A percentile compares a stretch with the other conserved stretches of the same genome.
These are phyloP conservation scores for Westerdykella aurantiaca DNA, from an alignment of 2,329 filamentous ascomycete species.

Conservation along the genomic window DNA sequence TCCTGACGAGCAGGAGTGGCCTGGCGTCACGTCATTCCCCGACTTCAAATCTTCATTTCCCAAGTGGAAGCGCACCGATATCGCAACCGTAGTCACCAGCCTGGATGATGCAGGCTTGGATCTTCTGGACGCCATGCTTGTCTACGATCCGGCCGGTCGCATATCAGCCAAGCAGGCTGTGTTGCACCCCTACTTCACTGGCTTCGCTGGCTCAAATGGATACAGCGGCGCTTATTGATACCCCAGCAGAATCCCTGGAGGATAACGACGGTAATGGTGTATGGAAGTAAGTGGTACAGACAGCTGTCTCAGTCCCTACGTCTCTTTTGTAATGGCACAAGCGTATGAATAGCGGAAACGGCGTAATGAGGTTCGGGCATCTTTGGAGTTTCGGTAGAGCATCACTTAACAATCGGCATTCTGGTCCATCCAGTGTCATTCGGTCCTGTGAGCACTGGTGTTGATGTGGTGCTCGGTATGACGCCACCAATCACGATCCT, in stretches of 20 bases:
- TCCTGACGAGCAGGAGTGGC: slow-evolving; percentile 75
- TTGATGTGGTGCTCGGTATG: not conserved
- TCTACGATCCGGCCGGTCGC: slow-evolving; percentile 80
- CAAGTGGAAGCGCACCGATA: slow-evolving; percentile 74
- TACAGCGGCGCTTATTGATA: slow-evolving; percentile 25
- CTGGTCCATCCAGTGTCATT: not conserved
- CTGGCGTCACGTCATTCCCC: slow-evolving; percentile 87
- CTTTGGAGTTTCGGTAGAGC: not conserved
- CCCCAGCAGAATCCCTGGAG: slow-evolving; percentile 12
- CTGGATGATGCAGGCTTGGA: slow-evolving; percentile 69
- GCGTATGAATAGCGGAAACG: not conserved
- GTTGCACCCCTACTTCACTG: slow-evolving; percentile 73
- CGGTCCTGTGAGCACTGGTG: not conserved
- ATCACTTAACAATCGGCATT: slow-evolving; percentile 1
- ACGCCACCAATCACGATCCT: not conserved
- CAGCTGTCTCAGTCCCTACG: not conserved
- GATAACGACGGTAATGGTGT: slow-evolving; percentile 28
- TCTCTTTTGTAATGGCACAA: not conserved
- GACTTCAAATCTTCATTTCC: slow-evolving; percentile 91
- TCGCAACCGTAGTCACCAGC: slow-evolving; percentile 60
- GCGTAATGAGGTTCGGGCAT: not conserved
- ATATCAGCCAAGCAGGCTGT: slow-evolving; percentile 87
- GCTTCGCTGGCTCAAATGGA: slow-evolving; percentile 54
- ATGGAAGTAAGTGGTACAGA: slow-evolving; percentile 4
- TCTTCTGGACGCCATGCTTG: slow-evolving; percentile 64